A percentile compares a stretch with the other conserved stretches of the same genome.
Conservation (phyloP, 2,329 filamentous ascomycete species). For the Fusarium haematococcum region DNA sequence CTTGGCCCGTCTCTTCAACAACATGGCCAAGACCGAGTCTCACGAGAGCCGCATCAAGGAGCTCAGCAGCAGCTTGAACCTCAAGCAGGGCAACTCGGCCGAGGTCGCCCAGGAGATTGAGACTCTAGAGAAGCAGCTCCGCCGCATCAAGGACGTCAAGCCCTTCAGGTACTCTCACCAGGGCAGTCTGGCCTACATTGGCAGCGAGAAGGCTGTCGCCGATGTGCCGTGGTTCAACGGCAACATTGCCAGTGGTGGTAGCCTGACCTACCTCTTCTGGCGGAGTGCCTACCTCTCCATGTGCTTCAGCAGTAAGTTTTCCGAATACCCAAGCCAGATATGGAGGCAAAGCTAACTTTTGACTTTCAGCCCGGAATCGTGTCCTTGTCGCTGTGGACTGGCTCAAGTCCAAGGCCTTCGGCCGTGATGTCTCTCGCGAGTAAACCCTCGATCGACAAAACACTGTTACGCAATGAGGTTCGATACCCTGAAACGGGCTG, state of each 20-base stretch:
- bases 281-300: slow-evolving; percentile 97
- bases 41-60: slow-evolving; percentile 81
- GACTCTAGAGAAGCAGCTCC: slow-evolving; percentile 84
- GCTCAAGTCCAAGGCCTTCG: slow-evolving; percentile 97
- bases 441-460: slow-evolving; percentile 55
- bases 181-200: slow-evolving; percentile 96
- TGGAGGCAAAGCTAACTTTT: slow-evolving; percentile 29
- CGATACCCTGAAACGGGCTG: slow-evolving; percentile 42
- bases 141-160: slow-evolving; percentile 92
- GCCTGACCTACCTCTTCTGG: slow-evolving; percentile 98
- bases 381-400: slow-evolving; percentile 94
- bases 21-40: slow-evolving; percentile 93
- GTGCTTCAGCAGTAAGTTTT: slow-evolving; percentile 96
- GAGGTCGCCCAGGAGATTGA: slow-evolving; percentile 82
- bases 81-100: slow-evolving; percentile 74
- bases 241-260: slow-evolving; percentile 93
- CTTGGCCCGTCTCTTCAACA: slow-evolving; percentile 96
- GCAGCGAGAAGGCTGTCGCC: slow-evolving; percentile 96
- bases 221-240: slow-evolving; percentile 98
- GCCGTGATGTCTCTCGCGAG: slow-evolving; percentile 91
- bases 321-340: background rate
- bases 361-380: slow-evolving; percentile 82
- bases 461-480: slow-evolving; percentile 38
- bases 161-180: slow-evolving; percentile 99
- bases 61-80: slow-evolving; percentile 72